Evolutionary conservation across 2,329 filamentous ascomycete species (phyloP), one percentile per base, ranked within the genome.

Genomic region (Aureobasidium musti): DNA sequence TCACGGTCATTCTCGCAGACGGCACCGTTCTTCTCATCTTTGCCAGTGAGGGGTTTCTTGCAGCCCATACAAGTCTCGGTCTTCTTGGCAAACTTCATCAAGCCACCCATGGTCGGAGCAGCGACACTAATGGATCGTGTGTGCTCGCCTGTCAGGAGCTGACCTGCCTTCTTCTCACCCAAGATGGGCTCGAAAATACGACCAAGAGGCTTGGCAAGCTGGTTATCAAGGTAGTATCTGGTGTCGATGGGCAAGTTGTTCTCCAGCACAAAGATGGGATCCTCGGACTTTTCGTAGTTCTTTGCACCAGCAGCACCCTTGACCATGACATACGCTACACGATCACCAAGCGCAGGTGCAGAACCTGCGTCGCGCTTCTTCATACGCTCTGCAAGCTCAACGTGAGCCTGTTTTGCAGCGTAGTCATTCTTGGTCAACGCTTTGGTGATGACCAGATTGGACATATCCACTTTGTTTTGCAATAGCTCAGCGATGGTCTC

Each of bases 1-100:
- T 91, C 90, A 33, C 88, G 86, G 76, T 95, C 97, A 77, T 97
- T 87, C 19, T 87, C 84, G 77, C 95, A 99, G 17, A 98, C 92
- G 0, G 96, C 95, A 5, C 94, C 94, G 5, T 86, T 86, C 71
- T 85, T 87, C 79, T 97, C 94, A 53, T 90, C 86, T 71, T 91
- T 90, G 68, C 87, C 87, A 7, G 86, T 88, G 59, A 99, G 84
- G 3, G 95, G 95, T 78, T 97, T 97, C 85, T 98, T 99, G 86
- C 95, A 99, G 3, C 93, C 95, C 90, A 99, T 96, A 78, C 95
- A 99, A 0, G 95, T 98, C 80, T 93, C 89, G 3, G 95, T 99
- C 82, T 96, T 97, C 82, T 97, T 97, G 39, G 95, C 86, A 76
- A 98, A 99, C 80, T 96, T 97, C 95, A 99, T 99, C 70, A 99